Percentiles rank a stretch among this genome's conserved stretches.
Conservation (phyloP, 495 filamentous ascomycete species). For the Saxispiralis lemnorum region DNA sequence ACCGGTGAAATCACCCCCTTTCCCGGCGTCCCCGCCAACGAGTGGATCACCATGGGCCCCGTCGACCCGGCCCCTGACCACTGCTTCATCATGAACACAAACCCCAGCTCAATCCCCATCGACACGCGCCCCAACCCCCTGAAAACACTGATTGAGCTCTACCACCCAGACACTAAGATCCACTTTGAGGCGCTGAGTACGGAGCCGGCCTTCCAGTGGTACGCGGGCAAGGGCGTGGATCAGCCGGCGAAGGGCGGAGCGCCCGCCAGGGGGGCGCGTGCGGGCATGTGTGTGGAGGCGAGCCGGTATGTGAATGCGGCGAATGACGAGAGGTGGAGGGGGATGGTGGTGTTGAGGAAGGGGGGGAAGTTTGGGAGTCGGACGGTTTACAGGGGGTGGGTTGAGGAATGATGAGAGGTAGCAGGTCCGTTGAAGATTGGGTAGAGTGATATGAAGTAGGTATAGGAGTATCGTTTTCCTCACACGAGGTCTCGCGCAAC, state of each 20-base stretch:
- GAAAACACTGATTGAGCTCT: conserved; percentile 44
- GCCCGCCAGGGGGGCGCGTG: conserved; percentile 42
- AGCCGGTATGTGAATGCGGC: conserved; percentile 76
- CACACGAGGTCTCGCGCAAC: no score
- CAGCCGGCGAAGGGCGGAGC: conserved; percentile 51
- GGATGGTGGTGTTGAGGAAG: conserved; percentile 58
- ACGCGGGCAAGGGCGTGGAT: conserved; percentile 70
- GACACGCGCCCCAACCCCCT: conserved; percentile 59
- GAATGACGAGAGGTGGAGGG: conserved; percentile 62
- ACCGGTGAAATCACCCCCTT: conserved; percentile 31
- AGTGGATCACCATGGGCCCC: conserved; percentile 49
- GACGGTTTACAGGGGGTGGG: conserved; percentile 69
- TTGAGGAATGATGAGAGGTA: no score
- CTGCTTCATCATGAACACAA: conserved; percentile 62
- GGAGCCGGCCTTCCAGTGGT: conserved; percentile 92
- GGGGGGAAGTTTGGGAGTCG: conserved; percentile 62
- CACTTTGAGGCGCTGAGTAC: conserved; percentile 75
- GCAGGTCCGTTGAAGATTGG: no score
- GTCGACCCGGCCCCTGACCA: conserved; percentile 65
- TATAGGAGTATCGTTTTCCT: no score
- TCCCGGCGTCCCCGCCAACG: conserved; percentile 41
- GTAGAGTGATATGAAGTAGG: no score
- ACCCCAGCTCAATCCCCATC: conserved; percentile 43
- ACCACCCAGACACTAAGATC: conserved; percentile 50
- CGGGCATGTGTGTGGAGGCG: conserved; percentile 81